Evolutionary conservation across 192 early-diverging fungal genomes (phyloP), one percentile per base, ranked within the genome.

Genomic region (Coemansia sp.): DNA sequence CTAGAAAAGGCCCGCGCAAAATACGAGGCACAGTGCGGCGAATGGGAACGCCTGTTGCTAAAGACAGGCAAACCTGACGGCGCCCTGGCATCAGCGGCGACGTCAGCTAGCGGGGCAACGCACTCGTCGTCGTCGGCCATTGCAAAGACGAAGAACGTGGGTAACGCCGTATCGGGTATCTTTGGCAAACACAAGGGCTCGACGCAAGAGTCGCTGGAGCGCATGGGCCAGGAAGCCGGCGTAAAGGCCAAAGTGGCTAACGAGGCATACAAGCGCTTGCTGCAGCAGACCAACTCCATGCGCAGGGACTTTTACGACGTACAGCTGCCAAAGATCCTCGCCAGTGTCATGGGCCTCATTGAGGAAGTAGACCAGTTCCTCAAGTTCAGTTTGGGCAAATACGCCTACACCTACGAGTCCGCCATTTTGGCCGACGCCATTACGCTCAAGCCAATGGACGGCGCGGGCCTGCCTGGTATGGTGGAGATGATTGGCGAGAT

Each of bases 1-100:
- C 78, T 98, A 57, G 97, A 98, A 61, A 96, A 96, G 88, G 86
- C 92, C 39, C 91, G 92, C 43, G 79, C 75, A 69, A 92, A 93
- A 64, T 97, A 95, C 71, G 95, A 97, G 64, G 29, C 75, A 7
- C 75, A 88, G 24, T 93, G 91, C 36, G 90, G 92, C 64, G 95
- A 95, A 38, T 95, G 94, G 95, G 95, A 98, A 70, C 87, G 87
- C 20, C 75, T 92, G 16, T 81, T 92, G 39, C 72, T 94, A 10
- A 81, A 79, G 44, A 72, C 68, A 5, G 66, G 70, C 64, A 70
- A 69, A 39, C 44, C 62, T 15, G 75, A 74, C 7, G 60, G 68
- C 20, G 18, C 33, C 38, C 33, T 39, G 40, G 38, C 34, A 15
- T 58, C 64, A 18, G 36, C 61, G 38, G 61, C 61, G 36, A 46